Base-by-base conservation (phyloP, 345 rosid species). In the Citrus unshiu region DNA sequence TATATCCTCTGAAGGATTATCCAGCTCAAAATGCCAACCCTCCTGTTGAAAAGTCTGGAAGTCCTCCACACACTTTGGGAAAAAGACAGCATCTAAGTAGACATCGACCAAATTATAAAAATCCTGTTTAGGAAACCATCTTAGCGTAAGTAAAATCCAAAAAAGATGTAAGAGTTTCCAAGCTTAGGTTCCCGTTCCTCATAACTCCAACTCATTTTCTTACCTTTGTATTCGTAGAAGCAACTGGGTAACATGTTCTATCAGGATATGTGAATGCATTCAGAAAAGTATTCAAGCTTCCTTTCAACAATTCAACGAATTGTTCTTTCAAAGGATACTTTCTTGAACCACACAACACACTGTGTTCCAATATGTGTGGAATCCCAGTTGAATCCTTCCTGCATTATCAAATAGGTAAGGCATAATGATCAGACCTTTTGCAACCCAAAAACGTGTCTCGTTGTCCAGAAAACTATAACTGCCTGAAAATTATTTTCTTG, bases 201-300 rank as follows among this genome's bases (percentile, higher is more conserved):
- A 29, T 10, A 56, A 73, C 21, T 22, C 67, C 29, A 80, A 51
- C 74, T 65, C 65, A 32, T 40, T 65, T 24, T 46, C 5, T 80
- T 82, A 96, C 99, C 94, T 94, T 96, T 56, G 85, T 82, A 84
- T 96, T 96, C 8, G 98, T 94, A 73, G 99, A 96, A 79, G 99
- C 98, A 81, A 96, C 97, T 4, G 99, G 99, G 79, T 94, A 96
- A 83, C 98, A 94, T 24, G 98, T 96, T 86, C 99, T 91, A 75
- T 96, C 99, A 58, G 98, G 98, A 87, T 94, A 96, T 0, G 99
- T 96, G 80, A 96, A 93, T 51, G 99, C 99, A 86, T 96, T 96
- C 79, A 96, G 77, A 79, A 94, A 96, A 46, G 99, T 94, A 72
- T 96, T 83, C 86, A 96, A 86, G 84, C 99, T 96, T 65, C 99